These are phyloP conservation scores for Auricularia heimuer DNA, from an alignment of 768 basidiomycete genomes.

Conservation along the genomic window DNA sequence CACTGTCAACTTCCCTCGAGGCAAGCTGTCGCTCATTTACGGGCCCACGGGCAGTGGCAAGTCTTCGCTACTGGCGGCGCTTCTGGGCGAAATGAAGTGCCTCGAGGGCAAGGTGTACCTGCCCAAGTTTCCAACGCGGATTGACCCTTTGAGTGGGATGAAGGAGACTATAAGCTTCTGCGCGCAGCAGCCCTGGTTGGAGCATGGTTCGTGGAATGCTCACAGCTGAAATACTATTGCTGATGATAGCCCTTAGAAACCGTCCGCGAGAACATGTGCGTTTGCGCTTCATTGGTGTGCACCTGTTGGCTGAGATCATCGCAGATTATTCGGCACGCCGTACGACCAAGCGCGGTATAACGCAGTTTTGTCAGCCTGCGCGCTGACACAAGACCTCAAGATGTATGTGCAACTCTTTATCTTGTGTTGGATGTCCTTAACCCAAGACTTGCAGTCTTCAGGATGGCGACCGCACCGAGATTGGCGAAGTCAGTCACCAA, in stretches of 20 bases:
- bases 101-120: background rate
- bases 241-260: slow-evolving; percentile 41
- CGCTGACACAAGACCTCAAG: slow-evolving; percentile 55
- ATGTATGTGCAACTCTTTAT: slow-evolving; percentile 21
- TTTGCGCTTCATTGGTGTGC: no score
- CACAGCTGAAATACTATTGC: no score
- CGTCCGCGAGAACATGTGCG: slow-evolving; percentile 62
- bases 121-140: background rate
- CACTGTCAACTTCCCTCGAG: slow-evolving; percentile 46
- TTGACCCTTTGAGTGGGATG: background rate
- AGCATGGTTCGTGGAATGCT: background rate
- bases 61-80: background rate
- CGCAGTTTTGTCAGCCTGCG: slow-evolving; percentile 63
- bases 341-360: slow-evolving; percentile 55
- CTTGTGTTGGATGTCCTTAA: background rate
- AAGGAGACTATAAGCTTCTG: background rate
- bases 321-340: slow-evolving; percentile 38
- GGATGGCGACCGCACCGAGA: slow-evolving; percentile 70
- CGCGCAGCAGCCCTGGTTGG: background rate
- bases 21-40: slow-evolving; percentile 47
- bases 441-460: slow-evolving; percentile 31
- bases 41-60: slow-evolving; percentile 67
- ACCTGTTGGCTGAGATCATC: no score
- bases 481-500: background rate
- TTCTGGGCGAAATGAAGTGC: background rate